phyloP scores from a whole-genome alignment of 257 asterid genomes.

The Phtheirospermum japonicum region DNA sequence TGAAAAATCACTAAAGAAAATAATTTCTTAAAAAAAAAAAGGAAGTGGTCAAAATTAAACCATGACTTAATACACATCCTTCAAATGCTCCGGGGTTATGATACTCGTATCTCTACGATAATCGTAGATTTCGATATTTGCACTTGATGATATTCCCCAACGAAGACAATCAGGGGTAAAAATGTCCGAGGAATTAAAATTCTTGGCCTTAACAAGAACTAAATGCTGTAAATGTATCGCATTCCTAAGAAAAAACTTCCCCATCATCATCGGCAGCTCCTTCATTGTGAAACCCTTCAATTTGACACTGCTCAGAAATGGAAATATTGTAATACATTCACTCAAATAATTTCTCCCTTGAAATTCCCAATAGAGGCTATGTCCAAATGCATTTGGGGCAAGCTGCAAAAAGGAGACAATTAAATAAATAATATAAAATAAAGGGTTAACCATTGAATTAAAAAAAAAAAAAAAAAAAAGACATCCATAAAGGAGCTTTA shows the following conservation, averaged over 20 bases:
- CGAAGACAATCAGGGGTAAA: slow-evolving; percentile 9
- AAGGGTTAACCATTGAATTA: background rate
- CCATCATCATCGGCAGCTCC: slow-evolving; percentile 26
- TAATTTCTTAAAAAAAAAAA: no score
- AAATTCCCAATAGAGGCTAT: slow-evolving; percentile 20
- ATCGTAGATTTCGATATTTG: slow-evolving; percentile 19
- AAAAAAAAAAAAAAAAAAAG: background rate
- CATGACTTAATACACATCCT: background rate
- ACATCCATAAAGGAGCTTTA: no score
- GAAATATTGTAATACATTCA: background rate
- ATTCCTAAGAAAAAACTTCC: slow-evolving; percentile 25
- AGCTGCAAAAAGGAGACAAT: slow-evolving; percentile 28
- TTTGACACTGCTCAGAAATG: slow-evolving; percentile 21
- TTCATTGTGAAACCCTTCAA: slow-evolving; percentile 30
- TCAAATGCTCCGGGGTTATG: background rate
- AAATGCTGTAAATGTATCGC: background rate
- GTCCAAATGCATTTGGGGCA: slow-evolving; percentile 26
- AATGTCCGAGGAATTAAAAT: background rate
- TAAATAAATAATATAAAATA: background rate
- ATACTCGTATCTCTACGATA: slow-evolving; percentile 14
- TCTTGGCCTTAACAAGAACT: slow-evolving; percentile 23
- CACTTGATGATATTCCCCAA: slow-evolving; percentile 23
- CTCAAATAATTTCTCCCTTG: slow-evolving; percentile 12
- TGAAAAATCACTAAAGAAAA: background rate
- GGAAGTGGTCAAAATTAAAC: no score